Base-by-base conservation (phyloP, 176 grass and related monocot genomes). In the Zoysia pacifica region DNA sequence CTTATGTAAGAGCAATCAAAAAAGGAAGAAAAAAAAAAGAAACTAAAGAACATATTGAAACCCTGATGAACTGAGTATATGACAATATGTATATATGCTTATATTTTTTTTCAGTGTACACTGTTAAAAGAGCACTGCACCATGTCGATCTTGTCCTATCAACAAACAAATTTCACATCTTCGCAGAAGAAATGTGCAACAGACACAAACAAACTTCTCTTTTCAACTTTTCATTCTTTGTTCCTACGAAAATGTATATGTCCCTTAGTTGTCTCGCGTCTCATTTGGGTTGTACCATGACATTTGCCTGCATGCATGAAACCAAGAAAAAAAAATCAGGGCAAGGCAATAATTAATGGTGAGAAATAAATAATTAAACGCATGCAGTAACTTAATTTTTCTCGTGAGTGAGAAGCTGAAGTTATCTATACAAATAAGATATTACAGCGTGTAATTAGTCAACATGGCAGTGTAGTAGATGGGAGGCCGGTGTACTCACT, bases 251-350 rank as follows among this genome's bases (percentile, higher is more conserved):
- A 49, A 69, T 69, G 71, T 82, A 69, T 71, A 44, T 68, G 55
- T 60, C 51, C 7, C 58, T 48, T 45, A 28, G 28, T 28, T 28
- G 28, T 28, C 28, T 28, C 81, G 4, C 59, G 36, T 36, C 59
- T 89, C 82, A 51, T 48, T 81, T 39, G 87, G 51, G 50, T 86
- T 89, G 76, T 91, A 69, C 81, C 74, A 92, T 77, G 87, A 87
- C 67, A 92, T 76, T 80, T 90, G 90, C 19, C 93, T 96, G 87
- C 90, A 86, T 20, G 5, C 18, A 51, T 60, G 44, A 39, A 28
- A 77, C 3, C 65, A 50, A 69, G 43, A 80, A 48, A 4, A 36
- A 76, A 47, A 16, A 12, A 28, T 28, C 28, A 28, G 28, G 28
- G 28, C 11, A 8, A 38, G 7, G 15, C 11, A 77, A 59, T 19